A percentile compares a stretch with the other conserved stretches of the same genome.
Evolutionary conservation across 2,329 filamentous ascomycete genomes (phyloP).

Genomic region (Aspergillus arachidicola): DNA sequence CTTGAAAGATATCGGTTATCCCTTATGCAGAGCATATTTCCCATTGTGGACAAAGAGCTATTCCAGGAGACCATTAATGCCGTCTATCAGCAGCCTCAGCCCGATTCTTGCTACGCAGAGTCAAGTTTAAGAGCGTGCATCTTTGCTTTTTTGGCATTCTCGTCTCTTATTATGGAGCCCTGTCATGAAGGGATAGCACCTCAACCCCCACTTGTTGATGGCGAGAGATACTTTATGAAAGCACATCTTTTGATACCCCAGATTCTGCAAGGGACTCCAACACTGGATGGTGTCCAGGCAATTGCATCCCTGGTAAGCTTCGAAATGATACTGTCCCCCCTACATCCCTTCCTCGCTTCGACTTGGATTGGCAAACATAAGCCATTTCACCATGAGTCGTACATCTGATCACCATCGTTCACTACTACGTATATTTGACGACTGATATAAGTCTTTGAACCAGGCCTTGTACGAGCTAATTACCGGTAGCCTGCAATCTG

Average conservation of each 20-base stretch:
- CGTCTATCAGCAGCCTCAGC: constrained; percentile 44
- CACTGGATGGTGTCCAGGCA: constrained; percentile 49
- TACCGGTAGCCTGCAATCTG: constrained; percentile 51
- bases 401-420: background rate
- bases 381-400: too few relatives aligned
- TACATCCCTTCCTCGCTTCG: background rate
- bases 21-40: constrained; percentile 51
- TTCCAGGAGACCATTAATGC: constrained; percentile 50
- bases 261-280: constrained; percentile 46
- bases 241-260: constrained; percentile 48
- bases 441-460: background rate
- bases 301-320: constrained; percentile 52
- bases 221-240: constrained; percentile 44
- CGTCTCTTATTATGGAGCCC: constrained; percentile 30
- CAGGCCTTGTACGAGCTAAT: constrained; percentile 50
- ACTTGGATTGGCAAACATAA: background rate
- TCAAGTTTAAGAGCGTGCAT: constrained; percentile 51
- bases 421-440: background rate
- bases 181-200: constrained; percentile 10
- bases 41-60: constrained; percentile 51
- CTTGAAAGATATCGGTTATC: constrained; percentile 36
- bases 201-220: constrained; percentile 35
- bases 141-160: constrained; percentile 51
- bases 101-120: constrained; percentile 23
- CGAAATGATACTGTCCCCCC: too few relatives aligned